These are phyloP conservation scores for Saccharum officinarum DNA, from an alignment of 176 grass and related monocot species.

Conservation along the genomic window DNA sequence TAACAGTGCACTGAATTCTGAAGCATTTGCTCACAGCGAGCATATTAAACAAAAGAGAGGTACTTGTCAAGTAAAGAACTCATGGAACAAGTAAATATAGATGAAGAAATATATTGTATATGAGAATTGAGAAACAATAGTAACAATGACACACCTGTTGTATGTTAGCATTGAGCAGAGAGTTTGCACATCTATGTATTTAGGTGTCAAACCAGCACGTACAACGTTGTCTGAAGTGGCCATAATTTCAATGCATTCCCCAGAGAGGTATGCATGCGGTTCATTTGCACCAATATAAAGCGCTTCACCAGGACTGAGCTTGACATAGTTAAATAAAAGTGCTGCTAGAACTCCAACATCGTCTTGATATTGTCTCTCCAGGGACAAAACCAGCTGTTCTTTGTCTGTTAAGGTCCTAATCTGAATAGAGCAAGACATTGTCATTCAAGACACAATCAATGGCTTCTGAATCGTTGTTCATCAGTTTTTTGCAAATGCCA, in stretches of 20 bases:
- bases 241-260: slow-evolving; percentile 95
- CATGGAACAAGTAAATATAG: background rate
- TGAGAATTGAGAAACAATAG: background rate
- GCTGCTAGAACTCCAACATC: slow-evolving; percentile 84
- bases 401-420: slow-evolving; percentile 78
- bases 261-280: slow-evolving; percentile 85
- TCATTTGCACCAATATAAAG: slow-evolving; percentile 83
- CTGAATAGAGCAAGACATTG: slow-evolving; percentile 34
- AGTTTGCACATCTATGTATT: slow-evolving; percentile 82
- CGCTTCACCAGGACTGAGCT: slow-evolving; percentile 82
- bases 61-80: background rate
- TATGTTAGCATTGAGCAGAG: slow-evolving; percentile 96
- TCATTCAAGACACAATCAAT: background rate
- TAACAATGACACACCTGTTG: slow-evolving; percentile 50
- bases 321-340: slow-evolving; percentile 84
- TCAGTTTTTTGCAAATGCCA: background rate
- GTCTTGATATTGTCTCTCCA: slow-evolving; percentile 68
- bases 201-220: slow-evolving; percentile 86
- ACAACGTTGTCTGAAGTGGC: slow-evolving; percentile 91
- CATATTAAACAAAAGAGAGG: background rate
- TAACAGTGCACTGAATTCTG: background rate
- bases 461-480: background rate
- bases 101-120: slow-evolving; percentile 8
- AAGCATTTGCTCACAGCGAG: background rate
- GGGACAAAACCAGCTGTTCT: slow-evolving; percentile 61